phyloP scores from a whole-genome alignment of 192 early-diverging fungal species.

The Podila horticola region DNA sequence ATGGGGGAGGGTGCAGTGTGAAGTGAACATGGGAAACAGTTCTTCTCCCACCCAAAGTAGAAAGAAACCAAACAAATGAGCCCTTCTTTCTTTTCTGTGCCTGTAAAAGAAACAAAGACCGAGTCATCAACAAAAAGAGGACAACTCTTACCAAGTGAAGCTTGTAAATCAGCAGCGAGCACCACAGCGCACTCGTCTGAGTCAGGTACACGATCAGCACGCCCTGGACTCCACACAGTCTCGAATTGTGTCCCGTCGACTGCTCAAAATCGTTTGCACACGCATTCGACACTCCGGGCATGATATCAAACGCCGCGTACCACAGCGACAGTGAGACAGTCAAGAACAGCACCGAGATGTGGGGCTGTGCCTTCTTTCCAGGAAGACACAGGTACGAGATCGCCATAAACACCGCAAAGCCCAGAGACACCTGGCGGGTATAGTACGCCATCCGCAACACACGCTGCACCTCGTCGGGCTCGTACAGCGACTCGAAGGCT shows the following conservation, averaged over 20 bases:
- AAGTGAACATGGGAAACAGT: too few relatives aligned
- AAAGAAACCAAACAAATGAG: too few relatives aligned
- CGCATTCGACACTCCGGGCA: constrained; percentile 31
- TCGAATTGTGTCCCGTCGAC: constrained; percentile 30
- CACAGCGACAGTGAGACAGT: constrained; percentile 31
- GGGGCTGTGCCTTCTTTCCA: constrained; percentile 34
- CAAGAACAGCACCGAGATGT: constrained; percentile 48
- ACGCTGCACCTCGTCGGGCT: constrained; percentile 16
- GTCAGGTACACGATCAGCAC: constrained; percentile 47
- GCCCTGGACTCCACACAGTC: constrained; percentile 36
- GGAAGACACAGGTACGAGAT: constrained; percentile 41
- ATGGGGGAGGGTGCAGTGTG: too few relatives aligned
- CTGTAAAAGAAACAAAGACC: background rate
- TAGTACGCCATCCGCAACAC: constrained; percentile 13
- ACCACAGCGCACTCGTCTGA: constrained; percentile 43
- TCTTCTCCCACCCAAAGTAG: too few relatives aligned
- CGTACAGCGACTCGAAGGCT: constrained; percentile 24
- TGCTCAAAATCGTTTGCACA: constrained; percentile 32
- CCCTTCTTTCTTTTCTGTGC: too few relatives aligned
- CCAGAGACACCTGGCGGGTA: constrained; percentile 29
- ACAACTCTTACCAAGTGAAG: constrained; percentile 35
- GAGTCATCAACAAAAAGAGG: background rate
- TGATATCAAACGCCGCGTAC: constrained; percentile 24
- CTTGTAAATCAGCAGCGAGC: constrained; percentile 41
- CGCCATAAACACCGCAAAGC: constrained; percentile 28